Evolutionary conservation across 1,284 basidiomycete genomes (phyloP).

Genomic region (Cutaneotrichosporon dermatis): DNA sequence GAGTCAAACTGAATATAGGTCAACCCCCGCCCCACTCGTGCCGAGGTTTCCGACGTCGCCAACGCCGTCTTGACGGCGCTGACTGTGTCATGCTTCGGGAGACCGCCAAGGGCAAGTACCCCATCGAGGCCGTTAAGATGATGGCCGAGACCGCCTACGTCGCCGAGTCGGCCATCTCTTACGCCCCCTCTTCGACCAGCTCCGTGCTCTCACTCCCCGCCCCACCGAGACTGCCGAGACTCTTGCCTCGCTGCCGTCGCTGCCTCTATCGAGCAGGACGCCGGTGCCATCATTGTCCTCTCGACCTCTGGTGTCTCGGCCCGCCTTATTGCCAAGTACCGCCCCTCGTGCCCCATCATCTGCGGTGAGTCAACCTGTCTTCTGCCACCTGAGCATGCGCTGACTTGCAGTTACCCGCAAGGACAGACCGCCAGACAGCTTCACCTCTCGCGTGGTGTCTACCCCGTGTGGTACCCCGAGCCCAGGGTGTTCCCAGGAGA

Average conservation of each 20-base stretch:
- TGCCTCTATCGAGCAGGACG: constrained; percentile 88
- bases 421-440: constrained; percentile 93
- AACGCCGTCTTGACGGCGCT: constrained; percentile 96
- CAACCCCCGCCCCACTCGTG: constrained; percentile 94
- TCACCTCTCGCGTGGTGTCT: constrained; percentile 94
- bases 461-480: constrained; percentile 92
- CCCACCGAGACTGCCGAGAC: constrained; percentile 92
- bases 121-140: constrained; percentile 91
- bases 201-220: constrained; percentile 69
- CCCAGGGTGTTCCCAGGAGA: constrained; percentile 79
- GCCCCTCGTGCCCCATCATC: constrained; percentile 89
- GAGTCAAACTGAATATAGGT: constrained; percentile 54
- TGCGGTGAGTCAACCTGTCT: constrained; percentile 58
- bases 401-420: constrained; percentile 76
- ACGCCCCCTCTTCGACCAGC: constrained; percentile 84
- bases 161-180: constrained; percentile 88
- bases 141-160: constrained; percentile 97
- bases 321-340: constrained; percentile 93
- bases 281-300: constrained; percentile 89
- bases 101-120: constrained; percentile 93
- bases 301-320: constrained; percentile 92
- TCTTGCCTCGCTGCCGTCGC: constrained; percentile 90
- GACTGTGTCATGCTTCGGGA: constrained; percentile 99
- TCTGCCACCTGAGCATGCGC: no score
- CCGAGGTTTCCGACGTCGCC: constrained; percentile 94